Conservation (phyloP, 495 filamentous ascomycete species). For the Tuber magnatum region DNA sequence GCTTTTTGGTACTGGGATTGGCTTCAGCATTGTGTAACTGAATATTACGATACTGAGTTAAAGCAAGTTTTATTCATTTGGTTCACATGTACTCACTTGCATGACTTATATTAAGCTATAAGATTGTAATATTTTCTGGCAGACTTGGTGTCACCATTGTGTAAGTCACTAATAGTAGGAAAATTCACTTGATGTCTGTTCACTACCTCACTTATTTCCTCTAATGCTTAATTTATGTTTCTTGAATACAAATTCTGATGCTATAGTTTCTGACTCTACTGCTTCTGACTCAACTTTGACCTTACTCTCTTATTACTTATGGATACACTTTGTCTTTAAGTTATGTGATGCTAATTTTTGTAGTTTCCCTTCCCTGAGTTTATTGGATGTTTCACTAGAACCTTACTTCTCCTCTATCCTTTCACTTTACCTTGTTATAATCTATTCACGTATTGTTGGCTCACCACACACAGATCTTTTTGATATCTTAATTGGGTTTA, state of each 20-base stretch:
- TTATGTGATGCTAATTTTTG: not conserved
- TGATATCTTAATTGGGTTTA: not conserved
- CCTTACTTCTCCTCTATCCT: not conserved
- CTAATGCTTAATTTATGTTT: not conserved
- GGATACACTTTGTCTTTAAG: not conserved
- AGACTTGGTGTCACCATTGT: not conserved
- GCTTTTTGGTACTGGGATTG: not conserved
- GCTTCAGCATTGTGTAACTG: not conserved
- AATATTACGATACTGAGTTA: slow-evolving; percentile 8
- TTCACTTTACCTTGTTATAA: not conserved
- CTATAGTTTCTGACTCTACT: not conserved
- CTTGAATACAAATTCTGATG: not conserved
- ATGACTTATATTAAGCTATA: not conserved
- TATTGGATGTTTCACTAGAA: not conserved
- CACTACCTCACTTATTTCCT: not conserved
- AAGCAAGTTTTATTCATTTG: not conserved
- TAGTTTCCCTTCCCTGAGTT: not conserved
- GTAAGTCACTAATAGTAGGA: not conserved
- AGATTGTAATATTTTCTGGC: not conserved
- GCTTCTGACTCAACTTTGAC: not conserved
- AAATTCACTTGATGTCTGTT: not conserved
- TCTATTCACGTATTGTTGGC: not conserved
- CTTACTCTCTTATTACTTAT: not conserved
- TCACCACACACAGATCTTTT: not conserved
- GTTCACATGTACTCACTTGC: not conserved